A percentile compares a stretch with the other conserved stretches of the same genome.
phyloP scores from a whole-genome alignment of 2,329 filamentous ascomycete species.

The Aspergillus phoenicis region DNA sequence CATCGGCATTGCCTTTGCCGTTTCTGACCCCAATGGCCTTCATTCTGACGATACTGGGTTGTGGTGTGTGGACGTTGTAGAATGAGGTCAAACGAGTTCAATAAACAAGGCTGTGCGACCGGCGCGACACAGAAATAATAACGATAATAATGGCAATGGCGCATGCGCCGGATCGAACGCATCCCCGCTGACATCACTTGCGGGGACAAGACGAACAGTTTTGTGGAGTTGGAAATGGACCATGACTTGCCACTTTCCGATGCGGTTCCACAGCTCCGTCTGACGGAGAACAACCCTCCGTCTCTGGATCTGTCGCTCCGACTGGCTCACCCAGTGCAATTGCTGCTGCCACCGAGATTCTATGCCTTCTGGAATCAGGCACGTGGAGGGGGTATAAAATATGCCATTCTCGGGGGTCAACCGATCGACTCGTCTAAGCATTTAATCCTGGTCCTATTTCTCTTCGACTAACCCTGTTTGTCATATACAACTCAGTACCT shows the following conservation, averaged over 20 bases:
- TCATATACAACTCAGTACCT: background rate
- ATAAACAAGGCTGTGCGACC: background rate
- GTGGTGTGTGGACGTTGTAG: background rate
- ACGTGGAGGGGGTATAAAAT: background rate
- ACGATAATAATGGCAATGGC: background rate
- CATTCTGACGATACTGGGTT: background rate
- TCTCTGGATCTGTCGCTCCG: background rate
- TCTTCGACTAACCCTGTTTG: background rate
- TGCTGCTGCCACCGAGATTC: background rate
- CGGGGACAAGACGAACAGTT: background rate
- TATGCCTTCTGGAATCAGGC: background rate
- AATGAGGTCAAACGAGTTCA: too few species aligned
- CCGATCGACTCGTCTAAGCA: background rate
- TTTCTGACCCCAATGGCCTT: background rate
- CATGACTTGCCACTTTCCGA: background rate
- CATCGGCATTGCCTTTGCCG: background rate
- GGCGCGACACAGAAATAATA: background rate
- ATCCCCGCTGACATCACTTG: slow-evolving; percentile 2
- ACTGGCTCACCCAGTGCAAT: background rate
- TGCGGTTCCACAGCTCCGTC: background rate
- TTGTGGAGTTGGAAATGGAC: background rate
- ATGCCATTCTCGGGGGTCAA: background rate
- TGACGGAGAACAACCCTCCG: slow-evolving; percentile 1
- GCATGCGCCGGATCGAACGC: background rate
- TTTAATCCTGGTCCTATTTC: background rate